Conservation (phyloP, 2,329 filamentous ascomycete genomes). For the Penicillium expansum region DNA sequence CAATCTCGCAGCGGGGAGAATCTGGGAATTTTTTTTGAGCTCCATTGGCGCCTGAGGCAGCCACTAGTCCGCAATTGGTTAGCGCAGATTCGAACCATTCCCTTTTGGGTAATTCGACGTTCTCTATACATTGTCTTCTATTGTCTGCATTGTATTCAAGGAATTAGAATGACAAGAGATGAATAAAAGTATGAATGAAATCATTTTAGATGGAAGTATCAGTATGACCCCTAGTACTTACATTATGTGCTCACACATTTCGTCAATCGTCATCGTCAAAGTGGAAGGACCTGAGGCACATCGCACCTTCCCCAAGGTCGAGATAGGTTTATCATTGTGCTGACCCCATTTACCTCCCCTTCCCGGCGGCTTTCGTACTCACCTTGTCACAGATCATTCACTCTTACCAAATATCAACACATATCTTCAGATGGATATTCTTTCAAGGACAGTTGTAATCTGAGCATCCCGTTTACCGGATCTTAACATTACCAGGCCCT, state of each 20-base stretch:
- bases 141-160: neutral
- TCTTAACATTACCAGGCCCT: neutral
- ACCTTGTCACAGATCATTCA: neutral
- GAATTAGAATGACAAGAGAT: neutral
- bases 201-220: neutral
- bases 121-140: neutral
- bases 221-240: neutral
- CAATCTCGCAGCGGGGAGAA: slow-evolving; percentile 19
- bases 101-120: neutral
- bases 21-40: slow-evolving; percentile 21
- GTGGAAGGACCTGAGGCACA: neutral
- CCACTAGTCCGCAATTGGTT: slow-evolving; percentile 5
- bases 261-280: neutral
- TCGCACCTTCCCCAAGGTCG: neutral
- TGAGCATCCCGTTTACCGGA: neutral
- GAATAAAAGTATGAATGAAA: neutral
- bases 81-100: neutral
- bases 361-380: neutral
- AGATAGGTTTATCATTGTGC: neutral
- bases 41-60: slow-evolving; percentile 21
- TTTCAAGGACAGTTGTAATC: neutral
- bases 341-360: neutral
- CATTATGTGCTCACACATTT: neutral
- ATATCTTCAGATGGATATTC: neutral
- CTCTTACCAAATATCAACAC: neutral